These are phyloP conservation scores for Entrophospora sp. DNA, from an alignment of 192 early-diverging fungal genomes.

Conservation along the genomic window DNA sequence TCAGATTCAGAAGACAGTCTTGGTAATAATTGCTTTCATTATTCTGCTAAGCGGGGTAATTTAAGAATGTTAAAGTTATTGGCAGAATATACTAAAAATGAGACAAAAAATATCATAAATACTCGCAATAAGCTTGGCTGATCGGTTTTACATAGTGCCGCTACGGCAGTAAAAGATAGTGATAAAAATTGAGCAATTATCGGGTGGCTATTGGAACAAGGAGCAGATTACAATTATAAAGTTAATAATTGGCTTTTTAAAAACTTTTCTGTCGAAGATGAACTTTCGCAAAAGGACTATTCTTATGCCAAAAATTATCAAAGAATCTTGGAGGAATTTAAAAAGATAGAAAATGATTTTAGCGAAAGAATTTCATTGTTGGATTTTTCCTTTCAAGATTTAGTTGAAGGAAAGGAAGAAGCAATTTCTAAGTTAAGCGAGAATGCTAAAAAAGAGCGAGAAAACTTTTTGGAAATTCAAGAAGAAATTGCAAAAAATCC, in stretches of 20 bases:
- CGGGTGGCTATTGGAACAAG: neutral
- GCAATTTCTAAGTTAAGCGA: neutral
- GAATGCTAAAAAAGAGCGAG: neutral
- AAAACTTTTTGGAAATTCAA: neutral
- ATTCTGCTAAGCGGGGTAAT: neutral
- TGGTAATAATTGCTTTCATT: neutral
- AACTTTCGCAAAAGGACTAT: neutral
- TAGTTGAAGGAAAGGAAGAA: neutral
- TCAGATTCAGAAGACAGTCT: neutral
- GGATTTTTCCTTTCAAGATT: neutral
- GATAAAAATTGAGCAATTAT: constrained; percentile 3
- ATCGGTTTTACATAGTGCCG: neutral
- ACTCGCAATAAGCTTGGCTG: neutral
- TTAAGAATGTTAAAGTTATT: neutral
- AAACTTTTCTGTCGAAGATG: neutral
- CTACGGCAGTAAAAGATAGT: neutral
- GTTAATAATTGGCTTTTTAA: neutral
- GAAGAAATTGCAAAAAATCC: too few species aligned
- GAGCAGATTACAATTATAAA: neutral
- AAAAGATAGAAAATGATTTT: neutral
- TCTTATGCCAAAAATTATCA: neutral
- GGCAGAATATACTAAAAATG: neutral
- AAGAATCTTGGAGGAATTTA: neutral
- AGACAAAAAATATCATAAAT: neutral
- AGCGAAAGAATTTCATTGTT: neutral